Evolutionary conservation across 2,329 filamentous ascomycete genomes (phyloP), one percentile per base, ranked within the genome.

Genomic region (Xylariaceae sp.): DNA sequence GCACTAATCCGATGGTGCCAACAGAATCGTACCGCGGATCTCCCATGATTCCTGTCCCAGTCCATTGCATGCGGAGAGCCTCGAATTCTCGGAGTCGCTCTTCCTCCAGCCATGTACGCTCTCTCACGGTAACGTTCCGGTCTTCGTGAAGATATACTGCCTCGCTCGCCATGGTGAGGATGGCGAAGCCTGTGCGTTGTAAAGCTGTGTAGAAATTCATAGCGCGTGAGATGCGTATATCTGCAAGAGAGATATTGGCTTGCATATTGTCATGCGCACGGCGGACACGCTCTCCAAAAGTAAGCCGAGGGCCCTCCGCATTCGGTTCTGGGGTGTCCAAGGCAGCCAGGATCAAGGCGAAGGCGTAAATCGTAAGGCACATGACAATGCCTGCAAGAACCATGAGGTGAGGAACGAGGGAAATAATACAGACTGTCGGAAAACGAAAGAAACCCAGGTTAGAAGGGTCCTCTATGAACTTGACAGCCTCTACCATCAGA

Each of bases 201-300:
- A 97, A 78, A 0, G 91, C 89, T 0, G 92, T 96, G 72, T 97
- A 99, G 71, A 97, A 97, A 72, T 99, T 94, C 79, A 97, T 95
- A 57, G 91, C 86, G 78, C 89, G 86, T 49, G 87, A 90, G 57
- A 97, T 84, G 10, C 87, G 85, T 44, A 97, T 84, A 45, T 88
- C 87, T 1, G 89, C 88, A 18, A 97, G 80, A 10, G 94, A 92
- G 2, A 93, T 85, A 60, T 94, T 94, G 1, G 92, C 92, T 74
- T 97, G 92, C 81, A 97, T 88, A 66, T 97, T 97, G 53, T 84
- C 84, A 69, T 95, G 91, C 0, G 93, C 92, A 53, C 83, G 80
- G 1, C 75, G 71, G 30, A 96, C 77, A 51, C 91, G 82, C 68
- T 90, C 83, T 44, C 74, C 71, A 58, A 86, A 79, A 1, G 74